phyloP scores from a whole-genome alignment of 192 early-diverging fungal genomes.

The Coemansia erecta region DNA sequence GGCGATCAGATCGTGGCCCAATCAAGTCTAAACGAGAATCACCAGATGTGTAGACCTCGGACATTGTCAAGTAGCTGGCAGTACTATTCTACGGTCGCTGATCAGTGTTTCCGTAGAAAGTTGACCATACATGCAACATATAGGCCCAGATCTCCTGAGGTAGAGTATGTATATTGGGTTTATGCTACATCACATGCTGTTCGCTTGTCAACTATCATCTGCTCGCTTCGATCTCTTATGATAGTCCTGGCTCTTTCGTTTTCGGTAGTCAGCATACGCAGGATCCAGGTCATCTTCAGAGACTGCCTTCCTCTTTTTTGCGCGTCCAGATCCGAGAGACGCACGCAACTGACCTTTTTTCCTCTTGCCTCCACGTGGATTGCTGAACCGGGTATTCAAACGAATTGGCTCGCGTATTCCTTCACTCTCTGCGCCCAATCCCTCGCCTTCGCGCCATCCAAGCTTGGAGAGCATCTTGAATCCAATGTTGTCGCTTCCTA shows the following conservation, averaged over 20 bases:
- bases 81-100: no score
- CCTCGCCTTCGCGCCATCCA: conserved; percentile 48
- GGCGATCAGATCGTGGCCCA: no score
- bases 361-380: conserved; percentile 4
- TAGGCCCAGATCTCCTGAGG: no score
- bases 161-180: no score
- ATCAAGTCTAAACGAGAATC: no score
- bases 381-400: conserved; percentile 30
- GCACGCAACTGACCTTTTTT: conserved; percentile 9
- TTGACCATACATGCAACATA: no score
- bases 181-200: no score
- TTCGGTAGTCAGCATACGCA: conserved; percentile 27
- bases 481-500: conserved; percentile 46
- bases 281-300: conserved; percentile 6
- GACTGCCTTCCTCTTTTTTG: not conserved
- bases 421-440: conserved; percentile 32
- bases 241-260: conserved; percentile 38
- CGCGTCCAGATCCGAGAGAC: conserved; percentile 25
- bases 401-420: conserved; percentile 47
- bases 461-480: conserved; percentile 44
- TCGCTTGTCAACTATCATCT: no score
- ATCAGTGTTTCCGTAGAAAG: no score
- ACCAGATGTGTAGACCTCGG: no score
- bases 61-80: no score
- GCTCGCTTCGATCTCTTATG: not conserved